Evolutionary conservation across 345 rosid genomes (phyloP).

Genomic region (Odontarrhena argentea): DNA sequence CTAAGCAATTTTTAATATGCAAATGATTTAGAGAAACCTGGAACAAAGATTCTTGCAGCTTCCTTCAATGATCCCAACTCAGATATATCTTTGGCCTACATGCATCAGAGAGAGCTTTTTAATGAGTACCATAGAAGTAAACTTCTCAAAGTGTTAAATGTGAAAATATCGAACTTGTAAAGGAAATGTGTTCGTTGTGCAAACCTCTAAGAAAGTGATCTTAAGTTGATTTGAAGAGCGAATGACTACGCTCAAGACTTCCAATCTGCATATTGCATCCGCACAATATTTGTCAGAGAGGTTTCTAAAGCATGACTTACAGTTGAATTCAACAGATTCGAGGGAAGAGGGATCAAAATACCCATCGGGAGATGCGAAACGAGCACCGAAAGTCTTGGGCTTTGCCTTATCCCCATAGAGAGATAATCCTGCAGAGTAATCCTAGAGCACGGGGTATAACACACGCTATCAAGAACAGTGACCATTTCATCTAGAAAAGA

Average conservation of each 20-base stretch:
- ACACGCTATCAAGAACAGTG: slow-evolving; percentile 20
- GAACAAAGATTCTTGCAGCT: slow-evolving; percentile 83
- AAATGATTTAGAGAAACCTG: slow-evolving; percentile 54
- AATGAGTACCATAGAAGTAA: slow-evolving; percentile 13
- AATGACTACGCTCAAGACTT: slow-evolving; percentile 75
- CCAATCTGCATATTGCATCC: slow-evolving; percentile 55
- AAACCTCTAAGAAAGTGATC: slow-evolving; percentile 95
- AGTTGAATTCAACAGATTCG: not conserved
- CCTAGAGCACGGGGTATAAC: slow-evolving; percentile 47
- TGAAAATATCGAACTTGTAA: not conserved
- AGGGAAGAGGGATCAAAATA: slow-evolving; percentile 39
- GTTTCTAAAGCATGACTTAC: not conserved
- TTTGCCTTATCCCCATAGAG: slow-evolving; percentile 94
- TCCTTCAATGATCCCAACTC: slow-evolving; percentile 84
- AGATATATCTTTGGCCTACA: slow-evolving; percentile 81
- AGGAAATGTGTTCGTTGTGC: slow-evolving; percentile 21
- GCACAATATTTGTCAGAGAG: slow-evolving; percentile 17
- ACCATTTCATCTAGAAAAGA: slow-evolving; percentile 10
- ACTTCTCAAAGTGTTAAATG: slow-evolving; percentile 11
- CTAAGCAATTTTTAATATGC: not conserved
- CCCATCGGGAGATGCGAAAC: slow-evolving; percentile 90
- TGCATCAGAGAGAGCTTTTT: slow-evolving; percentile 21
- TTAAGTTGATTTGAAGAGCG: slow-evolving; percentile 82
- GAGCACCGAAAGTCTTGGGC: slow-evolving; percentile 78
- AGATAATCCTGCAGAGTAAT: slow-evolving; percentile 78